Evolutionary conservation across 2,329 filamentous ascomycete species (phyloP), one percentile per base, ranked within the genome.

Genomic region (Sarocladium strictum): DNA sequence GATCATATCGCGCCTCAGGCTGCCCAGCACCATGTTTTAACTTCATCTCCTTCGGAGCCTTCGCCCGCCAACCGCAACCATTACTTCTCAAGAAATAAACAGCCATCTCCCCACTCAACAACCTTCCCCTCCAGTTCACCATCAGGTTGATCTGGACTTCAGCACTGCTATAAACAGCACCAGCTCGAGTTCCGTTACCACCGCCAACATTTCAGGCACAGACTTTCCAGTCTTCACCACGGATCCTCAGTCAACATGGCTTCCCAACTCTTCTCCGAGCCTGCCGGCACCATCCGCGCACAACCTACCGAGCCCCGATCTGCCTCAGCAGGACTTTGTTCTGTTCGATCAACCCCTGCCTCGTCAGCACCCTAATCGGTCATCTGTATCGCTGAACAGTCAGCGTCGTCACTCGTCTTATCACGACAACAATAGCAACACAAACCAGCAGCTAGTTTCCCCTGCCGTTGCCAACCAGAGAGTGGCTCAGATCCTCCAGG

Each of bases 171-270:
- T 75, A 69, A 65, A 67, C 67, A 77, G 76, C 77, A 74, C 70
- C 74, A 75, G 78, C 81, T 75, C 72, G 63, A 81, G 78, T 82
- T 80, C 75, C 74, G 70, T 68, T 64, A 69, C 67, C 65, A 78
- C 77, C 76, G 73, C 74, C 73, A 83, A 75, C 75, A 84, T 83
- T 80, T 70, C 77, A 75, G 69, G 72, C 67, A 81, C 77, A 83
- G 85, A 86, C 82, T 82, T 79, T 63, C 67, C 77, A 82, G 84
- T 88, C 85, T 86, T 86, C 86, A 90, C 80, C 80, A 91, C 87
- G 87, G 87, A 87, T 89, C 81, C 84, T 72, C 78, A 79, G 75
- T 83, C 84, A 90, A 65, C 80, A 92, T 92, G 88, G 88, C 86
- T 80, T 84, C 81, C 86, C 80, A 84, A 84, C 76, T 83, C 76